Evolutionary conservation across 352 stramenopile species (phyloP).

Genomic region (Blastocystis sp.): DNA sequence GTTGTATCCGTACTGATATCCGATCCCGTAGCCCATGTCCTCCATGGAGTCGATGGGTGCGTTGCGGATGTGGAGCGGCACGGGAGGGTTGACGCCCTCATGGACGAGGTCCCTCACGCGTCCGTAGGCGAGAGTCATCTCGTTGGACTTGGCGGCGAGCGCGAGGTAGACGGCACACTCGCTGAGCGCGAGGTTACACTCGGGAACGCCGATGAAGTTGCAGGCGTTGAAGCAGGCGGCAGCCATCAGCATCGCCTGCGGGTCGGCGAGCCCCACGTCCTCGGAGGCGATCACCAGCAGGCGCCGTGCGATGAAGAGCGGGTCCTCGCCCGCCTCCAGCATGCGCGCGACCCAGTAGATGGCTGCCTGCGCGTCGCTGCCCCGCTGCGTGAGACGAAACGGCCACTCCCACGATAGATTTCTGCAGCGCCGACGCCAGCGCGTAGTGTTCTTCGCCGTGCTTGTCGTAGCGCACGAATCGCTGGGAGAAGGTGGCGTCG

Average conservation of each 20-base stretch:
- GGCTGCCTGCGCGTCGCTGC: slow-evolving; percentile 70
- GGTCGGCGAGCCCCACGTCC: slow-evolving; percentile 70
- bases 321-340: slow-evolving; percentile 73
- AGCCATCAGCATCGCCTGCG: slow-evolving; percentile 67
- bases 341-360: slow-evolving; percentile 75
- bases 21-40: slow-evolving; percentile 68
- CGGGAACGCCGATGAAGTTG: slow-evolving; percentile 70
- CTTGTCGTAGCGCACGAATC: slow-evolving; percentile 71
- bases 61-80: slow-evolving; percentile 72
- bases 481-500: slow-evolving; percentile 67
- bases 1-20: slow-evolving; percentile 71
- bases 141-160: slow-evolving; percentile 71
- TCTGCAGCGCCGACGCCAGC: slow-evolving; percentile 72
- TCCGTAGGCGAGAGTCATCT: slow-evolving; percentile 74
- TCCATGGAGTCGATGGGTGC: slow-evolving; percentile 71
- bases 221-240: slow-evolving; percentile 37
- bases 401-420: slow-evolving; percentile 63
- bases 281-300: slow-evolving; percentile 74
- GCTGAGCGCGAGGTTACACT: slow-evolving; percentile 71
- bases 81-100: slow-evolving; percentile 67
- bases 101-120: slow-evolving; percentile 67
- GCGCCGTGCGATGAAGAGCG: slow-evolving; percentile 67
- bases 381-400: slow-evolving; percentile 58
- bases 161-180: slow-evolving; percentile 71
- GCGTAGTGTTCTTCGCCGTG: slow-evolving; percentile 76